Evolutionary conservation across 2,329 filamentous ascomycete species (phyloP).

Genomic region (Arthrobotrys megalospora): DNA sequence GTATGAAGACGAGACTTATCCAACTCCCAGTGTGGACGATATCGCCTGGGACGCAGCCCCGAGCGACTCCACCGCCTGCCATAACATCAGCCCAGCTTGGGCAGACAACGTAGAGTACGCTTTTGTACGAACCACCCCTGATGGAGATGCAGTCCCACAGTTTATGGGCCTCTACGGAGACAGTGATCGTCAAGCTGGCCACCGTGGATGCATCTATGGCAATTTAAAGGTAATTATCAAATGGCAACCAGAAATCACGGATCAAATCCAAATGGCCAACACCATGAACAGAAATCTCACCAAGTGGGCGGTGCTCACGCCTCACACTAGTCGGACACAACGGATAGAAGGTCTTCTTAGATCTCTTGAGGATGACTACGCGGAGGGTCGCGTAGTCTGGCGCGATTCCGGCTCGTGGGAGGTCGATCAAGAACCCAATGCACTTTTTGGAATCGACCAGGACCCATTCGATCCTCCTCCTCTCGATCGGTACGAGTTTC

Average conservation of each 20-base stretch:
- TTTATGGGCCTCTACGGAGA: conserved; percentile 16
- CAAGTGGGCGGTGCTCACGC: background rate
- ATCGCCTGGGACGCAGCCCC: background rate
- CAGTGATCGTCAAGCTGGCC: background rate
- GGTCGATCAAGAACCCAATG: background rate
- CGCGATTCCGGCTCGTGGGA: background rate
- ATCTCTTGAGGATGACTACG: background rate
- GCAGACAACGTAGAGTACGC: conserved; percentile 6
- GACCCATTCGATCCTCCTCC: background rate
- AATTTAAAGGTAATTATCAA: conserved; percentile 11
- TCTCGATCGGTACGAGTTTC: background rate
- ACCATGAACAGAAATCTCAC: background rate
- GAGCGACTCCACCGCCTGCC: background rate
- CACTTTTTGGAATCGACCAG: background rate
- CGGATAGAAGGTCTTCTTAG: background rate
- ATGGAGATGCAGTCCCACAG: background rate
- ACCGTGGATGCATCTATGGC: background rate
- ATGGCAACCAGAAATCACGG: background rate
- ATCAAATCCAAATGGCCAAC: background rate
- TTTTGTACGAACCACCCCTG: background rate
- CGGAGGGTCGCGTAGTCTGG: background rate
- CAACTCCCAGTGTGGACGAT: background rate
- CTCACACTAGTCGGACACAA: background rate
- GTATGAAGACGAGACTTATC: background rate
- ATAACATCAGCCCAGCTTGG: conserved; percentile 3